phyloP scores from a whole-genome alignment of 495 filamentous ascomycete genomes.

The Talaromyces thailandensis region DNA sequence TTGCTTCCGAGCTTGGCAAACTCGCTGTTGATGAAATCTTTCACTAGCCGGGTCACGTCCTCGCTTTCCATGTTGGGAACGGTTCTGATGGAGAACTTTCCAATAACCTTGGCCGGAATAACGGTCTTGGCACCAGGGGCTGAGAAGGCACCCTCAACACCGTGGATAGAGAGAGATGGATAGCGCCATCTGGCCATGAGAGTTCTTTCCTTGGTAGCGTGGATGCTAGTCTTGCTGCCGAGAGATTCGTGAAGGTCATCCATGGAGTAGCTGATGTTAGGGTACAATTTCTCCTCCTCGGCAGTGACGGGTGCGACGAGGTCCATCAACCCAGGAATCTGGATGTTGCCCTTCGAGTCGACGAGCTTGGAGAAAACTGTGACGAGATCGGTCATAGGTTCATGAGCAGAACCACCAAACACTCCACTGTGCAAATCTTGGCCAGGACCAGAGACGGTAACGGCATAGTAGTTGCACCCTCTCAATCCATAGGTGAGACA shows the following conservation, averaged over 20 bases:
- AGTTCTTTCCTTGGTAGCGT: conserved; percentile 73
- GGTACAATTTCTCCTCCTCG: conserved; percentile 80
- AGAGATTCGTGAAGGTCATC: conserved; percentile 85
- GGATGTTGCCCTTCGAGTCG: conserved; percentile 80
- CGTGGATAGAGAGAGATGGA: conserved; percentile 92
- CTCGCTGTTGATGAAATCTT: conserved; percentile 64
- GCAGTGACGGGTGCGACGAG: conserved; percentile 80
- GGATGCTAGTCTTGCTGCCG: conserved; percentile 77
- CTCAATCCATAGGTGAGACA: conserved; percentile 97
- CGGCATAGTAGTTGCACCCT: conserved; percentile 91
- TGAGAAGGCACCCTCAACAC: conserved; percentile 92
- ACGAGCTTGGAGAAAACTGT: conserved; percentile 74
- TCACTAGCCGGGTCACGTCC: conserved; percentile 75
- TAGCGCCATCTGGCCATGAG: conserved; percentile 94
- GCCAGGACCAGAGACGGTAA: conserved; percentile 80
- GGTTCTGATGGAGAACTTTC: conserved; percentile 96
- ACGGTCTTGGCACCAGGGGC: conserved; percentile 94
- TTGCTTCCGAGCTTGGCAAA: conserved; percentile 83
- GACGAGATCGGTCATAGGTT: conserved; percentile 96
- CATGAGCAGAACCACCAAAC: conserved; percentile 89
- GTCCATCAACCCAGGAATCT: conserved; percentile 80
- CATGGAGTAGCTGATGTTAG: conserved; percentile 87
- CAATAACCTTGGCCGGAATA: conserved; percentile 92
- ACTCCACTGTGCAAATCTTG: conserved; percentile 95
- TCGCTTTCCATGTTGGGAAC: conserved; percentile 96